These are phyloP conservation scores for Ophiocordyceps australis DNA, from an alignment of 2,329 filamentous ascomycete species.

Conservation along the genomic window DNA sequence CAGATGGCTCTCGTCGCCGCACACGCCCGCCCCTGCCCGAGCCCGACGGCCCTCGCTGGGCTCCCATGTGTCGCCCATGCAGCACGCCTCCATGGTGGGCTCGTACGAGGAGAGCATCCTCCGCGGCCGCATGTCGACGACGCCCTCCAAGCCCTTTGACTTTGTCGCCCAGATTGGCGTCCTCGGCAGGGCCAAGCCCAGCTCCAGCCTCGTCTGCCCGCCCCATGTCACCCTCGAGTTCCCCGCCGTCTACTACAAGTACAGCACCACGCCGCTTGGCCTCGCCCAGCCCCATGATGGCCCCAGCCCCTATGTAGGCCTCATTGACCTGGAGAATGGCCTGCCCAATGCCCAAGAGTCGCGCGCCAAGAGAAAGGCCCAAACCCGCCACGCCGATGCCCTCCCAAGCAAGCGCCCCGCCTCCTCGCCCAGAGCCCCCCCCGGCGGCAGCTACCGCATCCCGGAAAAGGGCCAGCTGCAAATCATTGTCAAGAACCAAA, in stretches of 20 bases:
- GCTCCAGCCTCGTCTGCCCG: conserved; percentile 67
- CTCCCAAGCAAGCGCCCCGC: neutral
- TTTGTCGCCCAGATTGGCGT: conserved; percentile 95
- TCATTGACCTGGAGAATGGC: conserved; percentile 77
- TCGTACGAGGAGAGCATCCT: conserved; percentile 97
- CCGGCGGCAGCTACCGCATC: conserved; percentile 83
- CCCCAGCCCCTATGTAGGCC: conserved; percentile 88
- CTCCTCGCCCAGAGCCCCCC: conserved; percentile 37
- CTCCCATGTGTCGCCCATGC: conserved; percentile 58
- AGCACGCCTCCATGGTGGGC: conserved; percentile 90
- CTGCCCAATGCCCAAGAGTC: conserved; percentile 36
- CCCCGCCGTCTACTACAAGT: conserved; percentile 91
- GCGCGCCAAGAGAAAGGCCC: conserved; percentile 27
- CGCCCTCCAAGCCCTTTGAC: conserved; percentile 76
- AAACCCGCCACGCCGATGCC: conserved; percentile 21
- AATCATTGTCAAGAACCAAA: conserved; percentile 94
- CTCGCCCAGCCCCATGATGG: conserved; percentile 57
- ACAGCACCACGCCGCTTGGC: conserved; percentile 48
- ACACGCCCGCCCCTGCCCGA: conserved; percentile 29
- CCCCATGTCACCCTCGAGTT: conserved; percentile 82
- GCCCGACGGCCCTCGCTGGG: conserved; percentile 52
- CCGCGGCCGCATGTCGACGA: conserved; percentile 89
- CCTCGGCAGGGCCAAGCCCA: conserved; percentile 76
- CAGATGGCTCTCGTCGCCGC: conserved; percentile 50
- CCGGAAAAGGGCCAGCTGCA: conserved; percentile 88